Evolutionary conservation across 345 rosid species (phyloP).

Genomic region (Moricandia arvensis): DNA sequence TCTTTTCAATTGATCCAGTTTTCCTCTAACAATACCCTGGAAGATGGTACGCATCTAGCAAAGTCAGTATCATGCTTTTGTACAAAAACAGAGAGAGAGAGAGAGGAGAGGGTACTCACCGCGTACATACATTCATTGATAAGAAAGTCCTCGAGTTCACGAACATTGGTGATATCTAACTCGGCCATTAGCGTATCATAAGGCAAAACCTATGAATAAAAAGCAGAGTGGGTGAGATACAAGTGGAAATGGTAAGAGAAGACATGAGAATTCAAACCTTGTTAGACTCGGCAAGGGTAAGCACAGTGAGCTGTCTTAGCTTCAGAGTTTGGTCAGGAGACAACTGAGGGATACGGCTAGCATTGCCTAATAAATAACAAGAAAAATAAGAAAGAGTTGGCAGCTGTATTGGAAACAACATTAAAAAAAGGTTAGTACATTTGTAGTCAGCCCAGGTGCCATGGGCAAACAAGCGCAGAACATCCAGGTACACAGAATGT

Average conservation of each 20-base stretch:
- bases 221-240: slow-evolving; percentile 17
- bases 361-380: slow-evolving; percentile 46
- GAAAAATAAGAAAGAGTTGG: background rate
- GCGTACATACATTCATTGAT: slow-evolving; percentile 95
- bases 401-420: background rate
- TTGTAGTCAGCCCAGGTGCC: slow-evolving; percentile 97
- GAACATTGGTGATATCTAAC: slow-evolving; percentile 85
- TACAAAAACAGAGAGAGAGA: background rate
- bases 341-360: slow-evolving; percentile 55
- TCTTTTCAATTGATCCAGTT: slow-evolving; percentile 88
- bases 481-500: slow-evolving; percentile 50
- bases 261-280: slow-evolving; percentile 78
- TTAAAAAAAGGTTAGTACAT: slow-evolving; percentile 46
- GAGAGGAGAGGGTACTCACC: slow-evolving; percentile 49
- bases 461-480: slow-evolving; percentile 80
- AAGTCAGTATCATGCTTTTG: slow-evolving; percentile 3
- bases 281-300: slow-evolving; percentile 82
- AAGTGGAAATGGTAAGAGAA: slow-evolving; percentile 4
- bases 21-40: slow-evolving; percentile 95
- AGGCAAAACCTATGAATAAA: slow-evolving; percentile 58
- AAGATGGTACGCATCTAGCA: background rate
- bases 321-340: slow-evolving; percentile 80
- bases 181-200: slow-evolving; percentile 87
- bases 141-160: slow-evolving; percentile 98
- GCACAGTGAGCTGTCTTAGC: slow-evolving; percentile 92